phyloP scores from a whole-genome alignment of 352 stramenopile genomes.

The Phytophthora fragariae region DNA sequence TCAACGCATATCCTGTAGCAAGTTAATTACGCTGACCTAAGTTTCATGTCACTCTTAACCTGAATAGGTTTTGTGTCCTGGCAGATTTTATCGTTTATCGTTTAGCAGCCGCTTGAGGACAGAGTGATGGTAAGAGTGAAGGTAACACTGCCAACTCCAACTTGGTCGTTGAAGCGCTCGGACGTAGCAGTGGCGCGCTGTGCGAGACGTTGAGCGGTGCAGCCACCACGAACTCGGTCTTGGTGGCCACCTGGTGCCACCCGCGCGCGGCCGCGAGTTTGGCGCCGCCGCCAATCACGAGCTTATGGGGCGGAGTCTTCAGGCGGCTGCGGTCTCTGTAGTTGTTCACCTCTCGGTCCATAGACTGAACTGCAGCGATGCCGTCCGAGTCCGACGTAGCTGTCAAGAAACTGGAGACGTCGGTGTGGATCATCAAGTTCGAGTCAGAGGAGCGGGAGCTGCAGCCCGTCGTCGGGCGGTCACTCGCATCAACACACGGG shows the following conservation, averaged over 20 bases:
- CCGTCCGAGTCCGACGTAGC: not conserved
- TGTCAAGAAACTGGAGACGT: conserved; percentile 41
- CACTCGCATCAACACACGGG: not conserved
- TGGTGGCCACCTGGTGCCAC: conserved; percentile 61
- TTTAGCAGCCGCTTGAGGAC: not conserved
- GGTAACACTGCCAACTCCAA: conserved; percentile 41
- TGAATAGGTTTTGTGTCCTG: not conserved
- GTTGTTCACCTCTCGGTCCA: not conserved
- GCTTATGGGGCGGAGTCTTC: conserved; percentile 9
- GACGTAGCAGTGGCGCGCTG: conserved; percentile 11
- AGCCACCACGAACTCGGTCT: conserved; percentile 54
- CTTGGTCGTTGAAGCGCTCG: too few species aligned
- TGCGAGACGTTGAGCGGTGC: conserved; percentile 3
- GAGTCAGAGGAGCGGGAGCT: too few species aligned
- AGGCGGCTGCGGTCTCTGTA: not conserved
- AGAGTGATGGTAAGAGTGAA: conserved; percentile 23
- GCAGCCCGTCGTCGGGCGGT: conserved; percentile 5
- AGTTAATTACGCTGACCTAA: too few species aligned
- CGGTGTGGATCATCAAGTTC: conserved; percentile 5
- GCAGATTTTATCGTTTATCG: not conserved
- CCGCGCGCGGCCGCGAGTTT: conserved; percentile 13
- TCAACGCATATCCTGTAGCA: too few species aligned
- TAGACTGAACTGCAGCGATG: not conserved
- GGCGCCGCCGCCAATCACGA: not conserved
- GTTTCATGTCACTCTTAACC: too few species aligned